Percentiles rank a stretch among this genome's conserved stretches.
Evolutionary conservation across 306 rosid genomes (phyloP).

Genomic region (Castanospermum australe): DNA sequence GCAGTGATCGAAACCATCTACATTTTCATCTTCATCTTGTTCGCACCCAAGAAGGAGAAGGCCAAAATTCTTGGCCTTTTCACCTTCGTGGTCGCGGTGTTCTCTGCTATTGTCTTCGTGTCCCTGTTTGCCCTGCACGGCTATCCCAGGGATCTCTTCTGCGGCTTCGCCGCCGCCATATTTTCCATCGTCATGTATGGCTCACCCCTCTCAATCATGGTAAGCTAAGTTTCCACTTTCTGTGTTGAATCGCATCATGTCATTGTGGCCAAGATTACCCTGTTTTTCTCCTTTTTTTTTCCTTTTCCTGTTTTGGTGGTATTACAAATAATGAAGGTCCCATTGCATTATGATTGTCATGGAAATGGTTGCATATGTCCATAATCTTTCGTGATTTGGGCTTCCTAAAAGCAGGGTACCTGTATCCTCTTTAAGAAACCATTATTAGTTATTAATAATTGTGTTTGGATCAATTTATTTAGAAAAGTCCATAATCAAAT

Average conservation of each 20-base stretch:
- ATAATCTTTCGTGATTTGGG: not conserved
- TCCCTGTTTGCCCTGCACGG: conserved; percentile 64
- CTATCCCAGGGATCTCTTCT: conserved; percentile 54
- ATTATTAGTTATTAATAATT: too few species aligned
- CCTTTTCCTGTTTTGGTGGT: not conserved
- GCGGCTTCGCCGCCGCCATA: conserved; percentile 66
- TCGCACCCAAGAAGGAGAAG: conserved; percentile 58
- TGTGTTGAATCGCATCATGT: not conserved
- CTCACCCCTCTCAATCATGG: conserved; percentile 89
- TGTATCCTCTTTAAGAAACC: too few species aligned
- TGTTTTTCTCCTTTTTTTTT: not conserved
- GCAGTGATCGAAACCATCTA: conserved; percentile 61
- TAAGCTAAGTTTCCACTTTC: conserved; percentile 23
- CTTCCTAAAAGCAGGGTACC: too few species aligned
- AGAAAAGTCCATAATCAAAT: too few species aligned
- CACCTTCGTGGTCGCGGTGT: conserved; percentile 36
- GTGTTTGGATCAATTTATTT: too few species aligned
- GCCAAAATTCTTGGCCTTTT: conserved; percentile 54
- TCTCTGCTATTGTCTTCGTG: conserved; percentile 55
- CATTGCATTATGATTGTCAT: not conserved
- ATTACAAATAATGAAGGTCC: not conserved
- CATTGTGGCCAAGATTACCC: not conserved
- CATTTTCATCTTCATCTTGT: conserved; percentile 52
- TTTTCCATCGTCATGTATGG: conserved; percentile 87
- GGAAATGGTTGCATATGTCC: not conserved